Conservation (phyloP, 495 filamentous ascomycete genomes). For the Bombardia bombarda region DNA sequence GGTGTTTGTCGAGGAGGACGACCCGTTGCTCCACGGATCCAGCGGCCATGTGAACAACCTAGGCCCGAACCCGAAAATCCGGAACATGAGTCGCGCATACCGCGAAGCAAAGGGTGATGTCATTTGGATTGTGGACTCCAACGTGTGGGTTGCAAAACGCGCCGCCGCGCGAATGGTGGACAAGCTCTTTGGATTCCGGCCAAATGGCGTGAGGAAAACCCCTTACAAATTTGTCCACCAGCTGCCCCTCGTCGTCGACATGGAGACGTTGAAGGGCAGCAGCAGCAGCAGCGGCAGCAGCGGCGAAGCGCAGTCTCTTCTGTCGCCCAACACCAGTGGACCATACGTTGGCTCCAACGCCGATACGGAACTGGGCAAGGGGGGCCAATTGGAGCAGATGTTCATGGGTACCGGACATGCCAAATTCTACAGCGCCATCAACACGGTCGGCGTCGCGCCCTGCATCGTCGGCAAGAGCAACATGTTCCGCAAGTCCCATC, state of each 20-base stretch:
- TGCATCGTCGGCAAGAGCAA: conserved; percentile 97
- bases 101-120: conserved; percentile 89
- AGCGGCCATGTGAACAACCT: conserved; percentile 49
- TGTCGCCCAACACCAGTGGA: neutral
- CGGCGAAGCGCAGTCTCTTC: conserved; percentile 11
- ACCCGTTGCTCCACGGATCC: conserved; percentile 57
- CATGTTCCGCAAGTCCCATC: conserved; percentile 92
- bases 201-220: conserved; percentile 29
- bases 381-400: conserved; percentile 85
- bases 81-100: conserved; percentile 92
- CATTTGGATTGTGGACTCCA: conserved; percentile 94
- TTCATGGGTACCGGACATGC: conserved; percentile 93
- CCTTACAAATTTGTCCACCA: conserved; percentile 96
- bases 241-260: conserved; percentile 77
- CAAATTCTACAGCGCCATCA: conserved; percentile 98
- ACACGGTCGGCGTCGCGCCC: conserved; percentile 81
- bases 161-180: conserved; percentile 83
- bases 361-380: conserved; percentile 30
- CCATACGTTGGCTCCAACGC: neutral
- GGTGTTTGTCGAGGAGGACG: conserved; percentile 81
- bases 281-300: no score
- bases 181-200: conserved; percentile 60
- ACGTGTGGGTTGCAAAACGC: conserved; percentile 80
- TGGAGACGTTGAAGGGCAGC: conserved; percentile 37
- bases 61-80: conserved; percentile 96